Evolutionary conservation across 2,329 filamentous ascomycete genomes (phyloP).

Genomic region (Chaetomium sp.): DNA sequence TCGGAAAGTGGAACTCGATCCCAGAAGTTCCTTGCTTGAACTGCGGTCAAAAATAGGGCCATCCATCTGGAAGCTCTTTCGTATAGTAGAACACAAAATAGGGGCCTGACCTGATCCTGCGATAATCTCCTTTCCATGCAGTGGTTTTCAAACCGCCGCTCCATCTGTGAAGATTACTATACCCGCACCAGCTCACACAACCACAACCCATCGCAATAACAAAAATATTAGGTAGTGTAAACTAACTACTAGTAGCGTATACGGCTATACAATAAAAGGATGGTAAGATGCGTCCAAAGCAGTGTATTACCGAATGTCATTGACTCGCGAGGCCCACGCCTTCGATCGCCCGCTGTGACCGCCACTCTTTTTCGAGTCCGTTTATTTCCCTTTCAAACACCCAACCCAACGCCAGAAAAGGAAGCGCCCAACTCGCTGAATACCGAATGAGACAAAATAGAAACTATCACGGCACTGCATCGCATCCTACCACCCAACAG

Average conservation of each 20-base stretch:
- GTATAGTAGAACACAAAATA: background rate
- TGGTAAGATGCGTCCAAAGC: conserved; percentile 16
- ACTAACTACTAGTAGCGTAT: conserved; percentile 15
- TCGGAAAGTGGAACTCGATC: background rate
- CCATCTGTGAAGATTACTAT: background rate
- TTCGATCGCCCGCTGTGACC: background rate
- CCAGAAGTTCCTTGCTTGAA: background rate
- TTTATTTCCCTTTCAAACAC: background rate
- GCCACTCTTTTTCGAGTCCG: background rate
- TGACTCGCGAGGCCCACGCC: background rate
- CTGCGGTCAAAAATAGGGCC: background rate
- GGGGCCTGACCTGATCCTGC: background rate
- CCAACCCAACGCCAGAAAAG: conserved; percentile 18
- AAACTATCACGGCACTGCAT: conserved; percentile 19
- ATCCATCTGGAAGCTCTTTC: background rate
- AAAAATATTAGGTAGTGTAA: conserved; percentile 8
- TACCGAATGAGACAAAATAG: conserved; percentile 25
- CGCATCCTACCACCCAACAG: conserved; percentile 18
- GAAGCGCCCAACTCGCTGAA: conserved; percentile 33
- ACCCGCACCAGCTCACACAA: background rate
- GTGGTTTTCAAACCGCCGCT: background rate
- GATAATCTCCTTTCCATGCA: background rate
- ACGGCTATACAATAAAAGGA: background rate
- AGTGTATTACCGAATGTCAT: conserved; percentile 15
- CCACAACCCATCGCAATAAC: background rate